phyloP scores from a whole-genome alignment of 306 rosid genomes.

The Gleditsia sinensis region DNA sequence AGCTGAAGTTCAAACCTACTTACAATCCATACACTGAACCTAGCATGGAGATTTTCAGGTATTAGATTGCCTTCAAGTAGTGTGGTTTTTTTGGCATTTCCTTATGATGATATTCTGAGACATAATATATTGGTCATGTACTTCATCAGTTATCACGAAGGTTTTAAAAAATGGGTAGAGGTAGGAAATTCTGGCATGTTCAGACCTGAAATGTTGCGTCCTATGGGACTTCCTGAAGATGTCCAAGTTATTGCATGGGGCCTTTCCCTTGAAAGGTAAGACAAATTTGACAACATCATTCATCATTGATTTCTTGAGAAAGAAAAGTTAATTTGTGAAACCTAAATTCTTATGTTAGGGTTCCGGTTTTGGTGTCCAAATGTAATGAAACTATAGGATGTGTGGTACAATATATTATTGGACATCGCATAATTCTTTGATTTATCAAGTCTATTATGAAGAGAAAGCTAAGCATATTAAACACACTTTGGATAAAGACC shows the following conservation, averaged over 20 bases:
- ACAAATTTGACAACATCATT: background rate
- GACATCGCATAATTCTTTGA: too few relatives aligned
- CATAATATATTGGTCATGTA: slow-evolving; percentile 13
- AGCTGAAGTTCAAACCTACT: slow-evolving; percentile 90
- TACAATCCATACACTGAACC: slow-evolving; percentile 98
- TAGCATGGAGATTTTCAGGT: slow-evolving; percentile 99
- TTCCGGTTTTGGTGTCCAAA: background rate
- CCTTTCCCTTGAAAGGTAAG: slow-evolving; percentile 93
- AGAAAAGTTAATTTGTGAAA: background rate
- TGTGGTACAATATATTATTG: slow-evolving; percentile 3
- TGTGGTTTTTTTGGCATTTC: slow-evolving; percentile 21
- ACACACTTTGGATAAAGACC: too few relatives aligned
- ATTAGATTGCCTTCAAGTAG: background rate
- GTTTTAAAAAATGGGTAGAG: slow-evolving; percentile 89
- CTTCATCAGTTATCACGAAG: slow-evolving; percentile 81
- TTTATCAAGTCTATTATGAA: too few relatives aligned
- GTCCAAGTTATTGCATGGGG: slow-evolving; percentile 97
- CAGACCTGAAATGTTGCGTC: slow-evolving; percentile 96
- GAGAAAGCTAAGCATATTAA: too few relatives aligned
- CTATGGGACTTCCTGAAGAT: slow-evolving; percentile 98
- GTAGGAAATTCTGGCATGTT: slow-evolving; percentile 97
- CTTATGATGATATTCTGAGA: background rate
- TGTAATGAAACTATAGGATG: background rate
- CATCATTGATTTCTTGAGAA: slow-evolving; percentile 2
- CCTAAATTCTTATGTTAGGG: background rate